Evolutionary conservation across 805 yeast genomes (phyloP), one percentile per base, ranked within the genome.

Genomic region (Candida mattraensis): DNA sequence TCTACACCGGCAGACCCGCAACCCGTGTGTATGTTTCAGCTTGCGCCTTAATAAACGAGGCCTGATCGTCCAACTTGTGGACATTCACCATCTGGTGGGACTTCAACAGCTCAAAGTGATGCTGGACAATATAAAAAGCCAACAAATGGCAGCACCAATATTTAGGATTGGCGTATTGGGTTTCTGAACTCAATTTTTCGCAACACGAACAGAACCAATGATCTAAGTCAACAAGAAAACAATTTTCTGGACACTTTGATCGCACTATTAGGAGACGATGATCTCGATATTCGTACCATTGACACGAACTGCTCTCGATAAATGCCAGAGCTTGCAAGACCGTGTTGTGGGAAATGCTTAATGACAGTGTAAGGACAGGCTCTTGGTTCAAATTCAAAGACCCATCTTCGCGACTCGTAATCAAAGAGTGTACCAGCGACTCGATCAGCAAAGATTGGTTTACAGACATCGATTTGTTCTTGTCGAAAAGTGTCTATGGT

Each of bases 141-240:
- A 36, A 7, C 17, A 30, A 18, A 22, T 36, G 39, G 29, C 39
- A 25, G 27, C 39, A 36, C 35, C 35, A 30, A 14, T 14, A 5
- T 4, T 30, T 18, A 15, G 15, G 16, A 11, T 5, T 18, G 19
- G 12, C 18, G 9, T 11, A n/a, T 6, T 16, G 24, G 8, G 15
- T 11, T 29, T 29, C 30, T 27, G 15, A 32, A 13, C 33, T 20
- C 19, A 22, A 18, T 12, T 33, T 32, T 2, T 37, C 39, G 11
- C 10, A 13, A 23, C 49, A 45, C 12, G 46, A 40, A 36, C 49
- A 45, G 27, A 41, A 45, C 36, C 39, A 24, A 16, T 28, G 30
- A 3, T 26, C 33, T 18, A 32, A 11, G 26, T 45, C 46, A 7
- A 41, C 44, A 15, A 41, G 13, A 14, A 20, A 25, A 20, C 23